phyloP scores from a whole-genome alignment of 208 protist genomes.

The Novymonas esmeraldas region DNA sequence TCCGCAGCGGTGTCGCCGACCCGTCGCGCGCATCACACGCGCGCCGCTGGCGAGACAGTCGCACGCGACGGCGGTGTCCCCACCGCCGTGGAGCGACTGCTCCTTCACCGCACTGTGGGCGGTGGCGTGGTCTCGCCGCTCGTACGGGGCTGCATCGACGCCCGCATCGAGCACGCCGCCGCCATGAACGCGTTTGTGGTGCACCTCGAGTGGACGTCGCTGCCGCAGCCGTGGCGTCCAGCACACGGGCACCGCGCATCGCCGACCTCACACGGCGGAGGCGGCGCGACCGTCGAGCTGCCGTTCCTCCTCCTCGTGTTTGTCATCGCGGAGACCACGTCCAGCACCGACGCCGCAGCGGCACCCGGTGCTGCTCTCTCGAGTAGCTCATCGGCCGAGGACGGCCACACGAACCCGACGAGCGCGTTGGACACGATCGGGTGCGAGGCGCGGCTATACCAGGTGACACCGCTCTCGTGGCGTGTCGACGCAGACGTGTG shows the following conservation, averaged over 20 bases:
- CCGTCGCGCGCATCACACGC: neutral
- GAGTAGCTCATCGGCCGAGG: no score
- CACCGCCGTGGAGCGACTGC: no score
- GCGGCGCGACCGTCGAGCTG: slow-evolving; percentile 13
- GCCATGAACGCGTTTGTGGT: slow-evolving; percentile 20
- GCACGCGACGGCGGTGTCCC: no score
- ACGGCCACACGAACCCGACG: no score
- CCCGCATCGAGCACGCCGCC: slow-evolving; percentile 22
- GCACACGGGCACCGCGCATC: no score
- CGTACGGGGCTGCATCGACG: slow-evolving; percentile 16
- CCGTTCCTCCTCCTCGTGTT: slow-evolving; percentile 30
- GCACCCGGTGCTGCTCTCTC: no score
- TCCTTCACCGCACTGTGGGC: no score
- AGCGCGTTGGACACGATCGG: neutral
- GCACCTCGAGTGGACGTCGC: slow-evolving; percentile 20
- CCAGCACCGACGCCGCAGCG: no score
- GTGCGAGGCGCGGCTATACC: slow-evolving; percentile 11
- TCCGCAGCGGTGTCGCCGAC: neutral
- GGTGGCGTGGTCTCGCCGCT: no score
- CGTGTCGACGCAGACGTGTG: slow-evolving; percentile 1
- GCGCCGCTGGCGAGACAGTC: neutral
- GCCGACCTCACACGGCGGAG: neutral
- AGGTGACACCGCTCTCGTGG: slow-evolving; percentile 31
- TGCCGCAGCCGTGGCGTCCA: no score
- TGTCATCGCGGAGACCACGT: slow-evolving; percentile 1